phyloP scores from a whole-genome alignment of 768 basidiomycete species.

The Cyathus striatus region DNA sequence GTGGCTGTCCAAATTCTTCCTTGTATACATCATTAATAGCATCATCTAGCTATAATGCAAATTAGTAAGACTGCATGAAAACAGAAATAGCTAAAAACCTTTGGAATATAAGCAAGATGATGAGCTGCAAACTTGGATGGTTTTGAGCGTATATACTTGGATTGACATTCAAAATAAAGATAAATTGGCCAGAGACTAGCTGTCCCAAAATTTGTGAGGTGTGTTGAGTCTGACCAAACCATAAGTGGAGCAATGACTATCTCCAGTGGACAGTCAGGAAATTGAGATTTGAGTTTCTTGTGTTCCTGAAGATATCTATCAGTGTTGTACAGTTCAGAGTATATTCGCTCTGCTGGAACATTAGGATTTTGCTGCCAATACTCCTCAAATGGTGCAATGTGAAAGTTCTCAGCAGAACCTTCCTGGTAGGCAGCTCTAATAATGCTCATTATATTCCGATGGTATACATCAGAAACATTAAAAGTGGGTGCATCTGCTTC shows the following conservation, averaged over 20 bases:
- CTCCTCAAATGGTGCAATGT: conserved; percentile 1
- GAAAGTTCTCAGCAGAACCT: conserved; percentile 1
- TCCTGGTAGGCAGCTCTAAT: conserved; percentile 9
- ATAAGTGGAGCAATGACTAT: background rate
- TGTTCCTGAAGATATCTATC: conserved; percentile 5
- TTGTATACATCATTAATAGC: conserved; percentile 12
- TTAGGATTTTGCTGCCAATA: conserved; percentile 3
- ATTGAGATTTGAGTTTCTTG: conserved; percentile 2
- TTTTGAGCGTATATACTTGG: background rate
- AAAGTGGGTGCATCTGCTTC: background rate
- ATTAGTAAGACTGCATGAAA: background rate
- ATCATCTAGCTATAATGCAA: conserved; percentile 11
- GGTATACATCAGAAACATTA: conserved; percentile 1
- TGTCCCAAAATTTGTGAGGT: background rate
- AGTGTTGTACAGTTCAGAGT: conserved; percentile 3
- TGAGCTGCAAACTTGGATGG: background rate
- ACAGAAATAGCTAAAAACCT: background rate
- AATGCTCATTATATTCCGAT: conserved; percentile 5
- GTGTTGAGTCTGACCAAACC: background rate
- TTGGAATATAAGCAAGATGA: conserved; percentile 10
- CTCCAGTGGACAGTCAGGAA: background rate
- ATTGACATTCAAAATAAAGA: background rate
- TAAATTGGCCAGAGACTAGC: background rate
- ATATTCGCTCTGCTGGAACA: conserved; percentile 1
- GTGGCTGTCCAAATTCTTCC: conserved; percentile 3